Evolutionary conservation across 257 asterid genomes (phyloP).

Genomic region (Osmanthus fragrans): DNA sequence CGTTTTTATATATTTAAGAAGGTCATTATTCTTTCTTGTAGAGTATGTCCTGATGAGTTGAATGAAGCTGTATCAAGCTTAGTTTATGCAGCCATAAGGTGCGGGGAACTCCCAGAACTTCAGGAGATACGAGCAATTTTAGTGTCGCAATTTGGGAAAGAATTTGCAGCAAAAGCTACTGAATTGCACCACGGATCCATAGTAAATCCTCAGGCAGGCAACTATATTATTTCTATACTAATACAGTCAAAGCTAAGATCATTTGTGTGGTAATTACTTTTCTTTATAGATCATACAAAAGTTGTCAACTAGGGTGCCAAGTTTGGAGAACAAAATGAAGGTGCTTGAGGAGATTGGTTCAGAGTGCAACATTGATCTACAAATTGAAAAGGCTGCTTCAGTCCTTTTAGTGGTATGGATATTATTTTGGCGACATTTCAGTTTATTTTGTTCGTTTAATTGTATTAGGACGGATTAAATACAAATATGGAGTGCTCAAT

Average conservation of each 20-base stretch:
- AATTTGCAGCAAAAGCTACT: slow-evolving; percentile 55
- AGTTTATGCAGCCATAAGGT: slow-evolving; percentile 75
- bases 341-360: slow-evolving; percentile 69
- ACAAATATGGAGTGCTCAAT: too few species aligned
- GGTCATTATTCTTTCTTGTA: slow-evolving; percentile 19
- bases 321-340: slow-evolving; percentile 58
- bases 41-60: slow-evolving; percentile 80
- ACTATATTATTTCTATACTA: not conserved
- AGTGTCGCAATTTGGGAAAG: slow-evolving; percentile 60
- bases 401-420: slow-evolving; percentile 38
- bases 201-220: slow-evolving; percentile 65
- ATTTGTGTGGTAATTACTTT: not conserved
- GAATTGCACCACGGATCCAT: slow-evolving; percentile 82
- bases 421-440: not conserved
- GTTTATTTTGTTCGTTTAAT: not conserved
- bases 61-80: slow-evolving; percentile 66
- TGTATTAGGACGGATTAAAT: too few species aligned
- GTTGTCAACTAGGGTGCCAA: slow-evolving; percentile 71
- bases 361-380: slow-evolving; percentile 61
- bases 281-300: slow-evolving; percentile 62
- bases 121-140: slow-evolving; percentile 63
- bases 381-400: slow-evolving; percentile 32
- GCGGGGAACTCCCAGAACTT: slow-evolving; percentile 96
- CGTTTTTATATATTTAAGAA: not conserved
- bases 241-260: not conserved